Evolutionary conservation across 257 asterid species (phyloP).

Genomic region (Solanum clarkiae): DNA sequence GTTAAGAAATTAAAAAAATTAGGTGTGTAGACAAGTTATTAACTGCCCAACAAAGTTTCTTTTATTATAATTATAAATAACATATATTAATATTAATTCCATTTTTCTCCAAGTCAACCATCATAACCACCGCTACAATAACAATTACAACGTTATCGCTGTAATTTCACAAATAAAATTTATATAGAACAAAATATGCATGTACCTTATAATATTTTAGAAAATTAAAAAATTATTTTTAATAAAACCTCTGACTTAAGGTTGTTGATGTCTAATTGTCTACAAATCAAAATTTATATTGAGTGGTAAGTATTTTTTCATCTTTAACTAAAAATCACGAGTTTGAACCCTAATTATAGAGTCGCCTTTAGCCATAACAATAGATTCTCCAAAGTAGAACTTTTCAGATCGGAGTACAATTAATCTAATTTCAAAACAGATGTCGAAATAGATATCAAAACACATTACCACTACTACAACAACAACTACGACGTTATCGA

Average conservation of each 20-base stretch:
- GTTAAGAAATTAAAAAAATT: not conserved
- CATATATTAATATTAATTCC: not conserved
- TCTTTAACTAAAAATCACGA: not conserved
- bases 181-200: fast-evolving
- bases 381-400: not conserved
- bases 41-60: not conserved
- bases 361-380: not conserved
- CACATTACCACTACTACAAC: too few species aligned
- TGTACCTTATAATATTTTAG: too few species aligned
- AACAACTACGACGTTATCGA: too few species aligned
- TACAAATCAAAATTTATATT: not conserved
- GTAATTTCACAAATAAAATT: not conserved
- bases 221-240: too few species aligned
- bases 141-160: too few species aligned
- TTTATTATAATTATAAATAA: not conserved
- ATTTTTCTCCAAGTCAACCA: not conserved
- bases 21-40: not conserved
- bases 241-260: too few species aligned
- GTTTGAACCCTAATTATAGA: not conserved
- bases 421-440: not conserved
- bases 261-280: not conserved
- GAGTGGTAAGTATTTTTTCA: fast-evolving
- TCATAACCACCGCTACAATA: too few species aligned
- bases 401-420: fast-evolving
- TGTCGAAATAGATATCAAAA: too few species aligned